Evolutionary conservation across 345 rosid species (phyloP).

Genomic region (Eucalyptus sp.): DNA sequence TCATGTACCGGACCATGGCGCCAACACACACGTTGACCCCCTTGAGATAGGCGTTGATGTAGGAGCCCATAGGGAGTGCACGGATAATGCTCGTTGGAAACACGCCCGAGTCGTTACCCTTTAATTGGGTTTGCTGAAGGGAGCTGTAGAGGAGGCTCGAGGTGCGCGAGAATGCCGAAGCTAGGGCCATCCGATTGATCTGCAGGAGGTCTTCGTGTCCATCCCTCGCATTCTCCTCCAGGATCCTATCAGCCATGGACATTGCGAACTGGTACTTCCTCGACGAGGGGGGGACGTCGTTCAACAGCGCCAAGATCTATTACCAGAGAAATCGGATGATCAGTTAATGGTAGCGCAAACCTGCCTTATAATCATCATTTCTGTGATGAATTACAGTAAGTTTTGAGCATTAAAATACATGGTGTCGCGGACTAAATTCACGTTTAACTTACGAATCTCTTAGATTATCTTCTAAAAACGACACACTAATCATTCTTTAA

Average conservation of each 20-base stretch:
- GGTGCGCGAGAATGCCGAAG: slow-evolving; percentile 49
- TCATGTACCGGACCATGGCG: slow-evolving; percentile 17
- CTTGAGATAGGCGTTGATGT: slow-evolving; percentile 30
- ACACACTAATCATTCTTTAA: background rate
- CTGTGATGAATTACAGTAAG: background rate
- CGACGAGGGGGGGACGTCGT: slow-evolving; percentile 58
- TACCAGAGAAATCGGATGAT: background rate
- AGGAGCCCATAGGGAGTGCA: slow-evolving; percentile 45
- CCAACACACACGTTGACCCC: slow-evolving; percentile 26
- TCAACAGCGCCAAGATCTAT: slow-evolving; percentile 41
- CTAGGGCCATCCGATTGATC: slow-evolving; percentile 44
- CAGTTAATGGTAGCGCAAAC: background rate
- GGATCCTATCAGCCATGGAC: slow-evolving; percentile 69
- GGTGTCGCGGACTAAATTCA: background rate
- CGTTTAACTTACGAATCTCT: background rate
- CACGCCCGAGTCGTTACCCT: background rate
- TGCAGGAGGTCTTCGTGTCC: slow-evolving; percentile 32
- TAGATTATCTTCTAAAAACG: background rate
- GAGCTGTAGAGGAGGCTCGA: slow-evolving; percentile 30
- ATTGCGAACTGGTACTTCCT: slow-evolving; percentile 62
- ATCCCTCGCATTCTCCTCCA: slow-evolving; percentile 55
- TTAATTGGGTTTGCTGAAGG: slow-evolving; percentile 11
- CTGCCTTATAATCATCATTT: background rate
- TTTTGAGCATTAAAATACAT: background rate
- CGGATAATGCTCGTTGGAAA: slow-evolving; percentile 30